Base-by-base conservation (phyloP, 176 grass and related monocot species). In the Olyra latifolia region DNA sequence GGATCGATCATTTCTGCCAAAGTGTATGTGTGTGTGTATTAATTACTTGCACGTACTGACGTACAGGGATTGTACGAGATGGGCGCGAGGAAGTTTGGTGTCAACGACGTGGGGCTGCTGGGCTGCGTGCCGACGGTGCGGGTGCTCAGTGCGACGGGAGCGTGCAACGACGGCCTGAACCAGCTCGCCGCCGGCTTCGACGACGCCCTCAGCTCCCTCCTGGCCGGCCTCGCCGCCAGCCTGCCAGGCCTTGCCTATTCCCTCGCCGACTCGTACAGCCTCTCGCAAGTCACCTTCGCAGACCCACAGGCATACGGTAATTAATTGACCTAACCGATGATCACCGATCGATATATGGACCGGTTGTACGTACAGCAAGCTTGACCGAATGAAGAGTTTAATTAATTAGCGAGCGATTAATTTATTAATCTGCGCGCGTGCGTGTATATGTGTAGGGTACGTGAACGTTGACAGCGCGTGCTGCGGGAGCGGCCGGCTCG, bases 51-150 rank as follows among this genome's bases (percentile, higher is more conserved):
- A n/a, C n/a, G n/a, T n/a, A n/a, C n/a, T n/a, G n/a, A n/a, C n/a
- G n/a, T n/a, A n/a, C 25, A 89, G 81, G 73, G 27, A 16, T 3
- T 89, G 83, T 55, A 90, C 74, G 10, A 3, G 28, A 11, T 86
- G 45, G 88, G 88, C 16, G 78, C 83, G 22, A 78, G 88, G 73
- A 90, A 90, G 79, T 50, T 90, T 0, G 88, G 35, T 17, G 72
- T 90, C 69, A 46, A 82, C 49, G 82, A 86, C 78, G n/a, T 80
- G 6, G 88, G 88, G 0, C 73, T 50, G 0, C 47, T 90, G 0
- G 88, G 88, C 0, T 90, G 88, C 66, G 64, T 78, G 8, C 88
- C 88, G 15, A 0, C 8, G 0, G 73, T 61, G 75, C 73, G 88
- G 5, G 46, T 58, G 16, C 58, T 65, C 9, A 78, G 32, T 72